Base-by-base conservation (phyloP, 2,329 filamentous ascomycete species). In the Cladosporium sp. region DNA sequence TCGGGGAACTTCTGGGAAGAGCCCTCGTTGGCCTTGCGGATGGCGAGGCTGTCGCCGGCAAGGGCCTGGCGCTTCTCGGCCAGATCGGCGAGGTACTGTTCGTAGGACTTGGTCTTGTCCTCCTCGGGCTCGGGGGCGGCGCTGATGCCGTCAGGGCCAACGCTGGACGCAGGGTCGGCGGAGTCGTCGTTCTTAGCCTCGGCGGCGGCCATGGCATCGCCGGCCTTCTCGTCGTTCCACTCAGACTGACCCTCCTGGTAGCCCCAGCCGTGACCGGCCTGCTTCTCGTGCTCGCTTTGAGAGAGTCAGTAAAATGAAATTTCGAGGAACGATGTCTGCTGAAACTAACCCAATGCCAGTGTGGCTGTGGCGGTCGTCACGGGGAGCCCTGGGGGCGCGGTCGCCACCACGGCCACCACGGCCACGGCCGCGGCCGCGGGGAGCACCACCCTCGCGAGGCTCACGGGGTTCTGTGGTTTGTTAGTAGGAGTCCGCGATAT, bases 21-120 rank as follows among this genome's bases (percentile, higher is more conserved):
- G 66, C 91, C 91, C 78, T 96, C 91, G 78, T 97, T 96, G 72
- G 92, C 77, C 78, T 90, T 84, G 76, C 93, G 92, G 67, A 89
- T 79, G 65, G 88, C 80, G 64, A 84, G 79, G 61, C 75, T 72
- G 62, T 80, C 80, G 57, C 78, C 72, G 62, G 77, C 78, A 53
- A 92, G 80, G 59, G 81, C 80, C 58, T 82, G 74, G 77, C 89
- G 91, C 82, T 91, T 92, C 71, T 83, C 79, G 52, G 80, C 80
- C 67, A 78, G 78, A 69, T 87, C 82, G 67, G 84, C 87, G 48
- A 94, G 82, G 78, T 95, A 98, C 60, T 93, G 87, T 66, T 80
- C 76, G 75, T 91, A 95, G 49, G 90, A 93, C 77, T 95, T 85
- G 76, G 79, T 82, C 82, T 93, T 94, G 72, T 94, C 88, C 74